phyloP scores from a whole-genome alignment of 805 yeast species.

The Candida odintsovae region DNA sequence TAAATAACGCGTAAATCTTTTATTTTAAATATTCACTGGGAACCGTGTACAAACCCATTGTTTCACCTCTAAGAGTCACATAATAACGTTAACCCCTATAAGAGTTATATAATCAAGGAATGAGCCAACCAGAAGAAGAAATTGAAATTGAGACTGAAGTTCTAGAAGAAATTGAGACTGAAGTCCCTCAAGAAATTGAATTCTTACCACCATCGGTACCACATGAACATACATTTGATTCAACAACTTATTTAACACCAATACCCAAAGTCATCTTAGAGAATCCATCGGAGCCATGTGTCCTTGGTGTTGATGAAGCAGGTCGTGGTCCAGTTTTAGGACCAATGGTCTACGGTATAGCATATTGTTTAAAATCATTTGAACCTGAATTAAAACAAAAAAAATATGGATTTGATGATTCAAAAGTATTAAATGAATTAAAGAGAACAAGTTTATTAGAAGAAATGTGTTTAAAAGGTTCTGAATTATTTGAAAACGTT shows the following conservation, averaged over 20 bases:
- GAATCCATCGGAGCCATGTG: conserved; percentile 34
- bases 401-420: conserved; percentile 83
- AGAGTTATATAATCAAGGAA: no score
- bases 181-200: neutral
- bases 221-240: conserved; percentile 26
- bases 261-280: conserved; percentile 38
- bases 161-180: neutral
- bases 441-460: conserved; percentile 59
- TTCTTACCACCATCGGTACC: conserved; percentile 33
- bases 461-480: conserved; percentile 42
- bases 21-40: no score
- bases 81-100: no score
- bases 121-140: no score
- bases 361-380: conserved; percentile 62
- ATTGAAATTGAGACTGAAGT: neutral
- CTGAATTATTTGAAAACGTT: conserved; percentile 46
- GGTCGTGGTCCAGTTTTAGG: conserved; percentile 98
- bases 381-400: conserved; percentile 40
- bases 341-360: conserved; percentile 93
- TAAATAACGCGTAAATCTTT: neutral
- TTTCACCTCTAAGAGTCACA: no score
- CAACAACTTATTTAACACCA: conserved; percentile 44
- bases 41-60: no score
- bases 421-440: conserved; percentile 76
- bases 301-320: conserved; percentile 94